Base-by-base conservation (phyloP, 179 eudicot species). In the Drosera spatulata region DNA sequence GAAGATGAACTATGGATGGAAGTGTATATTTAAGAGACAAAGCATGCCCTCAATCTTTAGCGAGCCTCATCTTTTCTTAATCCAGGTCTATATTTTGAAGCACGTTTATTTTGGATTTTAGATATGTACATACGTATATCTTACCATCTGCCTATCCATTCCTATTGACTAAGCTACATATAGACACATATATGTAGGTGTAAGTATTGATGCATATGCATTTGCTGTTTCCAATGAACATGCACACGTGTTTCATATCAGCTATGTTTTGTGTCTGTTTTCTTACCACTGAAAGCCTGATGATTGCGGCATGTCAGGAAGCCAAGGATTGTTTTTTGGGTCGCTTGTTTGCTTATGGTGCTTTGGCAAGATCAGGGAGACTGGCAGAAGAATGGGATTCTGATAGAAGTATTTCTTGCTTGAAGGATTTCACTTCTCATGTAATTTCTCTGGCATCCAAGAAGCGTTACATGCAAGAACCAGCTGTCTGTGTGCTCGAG, bases 341-440 rank as follows among this genome's bases (percentile, higher is more conserved):
- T 41, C 90, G 93, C 59, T 79, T 93, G 62, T 89, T 93, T 82
- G 90, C 99, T 51, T 86, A 84, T 69, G 99, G 95, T 55, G 89
- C 95, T 50, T 72, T 88, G 60, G 86, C 82, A 74, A 73, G 86
- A 63, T 89, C 99, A 22, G 89, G 87, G 64, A 89, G 87, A 61
- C 73, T 93, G 47, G 67, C 64, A 60, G 79, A 81, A 74, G 88
- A 82, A 50, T 82, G 84, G 80, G 56, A 33, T 55, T 75, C 73
- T 51, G 68, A 83, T 70, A 73, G 55, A 60, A 67, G 71, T 65
- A 74, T 85, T 48, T 68, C 82, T 33, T 59, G 63, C 64, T 66
- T 93, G 69, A 81, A 78, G 75, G 96, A 82, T 39, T 82, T 86
- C 58, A 72, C 75, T 7, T 71, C 78, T 55, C 73, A 61, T 73